Conservation (phyloP, 139 green algal species). For the Spirogloea muscicola region DNA sequence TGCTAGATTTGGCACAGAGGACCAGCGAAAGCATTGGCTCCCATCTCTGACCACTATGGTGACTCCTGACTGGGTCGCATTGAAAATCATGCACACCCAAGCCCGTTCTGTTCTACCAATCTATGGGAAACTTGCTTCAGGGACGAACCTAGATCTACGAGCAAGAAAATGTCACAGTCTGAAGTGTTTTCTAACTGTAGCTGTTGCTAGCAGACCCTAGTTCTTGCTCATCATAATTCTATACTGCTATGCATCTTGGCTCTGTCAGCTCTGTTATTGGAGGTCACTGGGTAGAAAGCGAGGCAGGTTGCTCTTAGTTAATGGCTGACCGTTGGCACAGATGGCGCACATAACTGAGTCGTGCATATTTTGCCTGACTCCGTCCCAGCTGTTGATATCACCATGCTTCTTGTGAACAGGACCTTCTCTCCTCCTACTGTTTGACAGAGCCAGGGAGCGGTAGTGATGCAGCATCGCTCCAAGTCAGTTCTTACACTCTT, state of each 20-base stretch:
- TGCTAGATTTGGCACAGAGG: constrained; percentile 51
- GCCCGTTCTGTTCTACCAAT: not conserved
- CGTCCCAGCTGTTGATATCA: not conserved
- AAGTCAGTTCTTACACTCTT: constrained; percentile 14
- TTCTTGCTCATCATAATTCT: not conserved
- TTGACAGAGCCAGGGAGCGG: constrained; percentile 72
- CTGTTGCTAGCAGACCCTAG: not conserved
- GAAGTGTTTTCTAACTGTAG: not conserved
- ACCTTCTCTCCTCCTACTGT: constrained; percentile 75
- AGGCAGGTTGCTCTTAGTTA: too few relatives aligned
- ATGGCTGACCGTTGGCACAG: too few relatives aligned
- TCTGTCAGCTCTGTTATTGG: not conserved
- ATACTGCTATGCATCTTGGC: not conserved
- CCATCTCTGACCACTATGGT: constrained; percentile 53
- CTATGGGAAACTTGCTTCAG: not conserved
- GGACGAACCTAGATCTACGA: not conserved
- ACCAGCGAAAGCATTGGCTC: constrained; percentile 53
- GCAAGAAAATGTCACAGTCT: not conserved
- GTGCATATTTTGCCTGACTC: not conserved
- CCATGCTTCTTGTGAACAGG: constrained; percentile 35
- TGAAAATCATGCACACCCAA: not conserved
- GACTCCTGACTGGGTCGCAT: constrained; percentile 19
- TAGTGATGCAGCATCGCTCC: constrained; percentile 66
- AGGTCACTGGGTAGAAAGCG: too few relatives aligned
- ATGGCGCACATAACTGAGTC: too few relatives aligned